These are phyloP conservation scores for Colletotrichum trifolii DNA, from an alignment of 2,329 filamentous ascomycete genomes.

Conservation along the genomic window DNA sequence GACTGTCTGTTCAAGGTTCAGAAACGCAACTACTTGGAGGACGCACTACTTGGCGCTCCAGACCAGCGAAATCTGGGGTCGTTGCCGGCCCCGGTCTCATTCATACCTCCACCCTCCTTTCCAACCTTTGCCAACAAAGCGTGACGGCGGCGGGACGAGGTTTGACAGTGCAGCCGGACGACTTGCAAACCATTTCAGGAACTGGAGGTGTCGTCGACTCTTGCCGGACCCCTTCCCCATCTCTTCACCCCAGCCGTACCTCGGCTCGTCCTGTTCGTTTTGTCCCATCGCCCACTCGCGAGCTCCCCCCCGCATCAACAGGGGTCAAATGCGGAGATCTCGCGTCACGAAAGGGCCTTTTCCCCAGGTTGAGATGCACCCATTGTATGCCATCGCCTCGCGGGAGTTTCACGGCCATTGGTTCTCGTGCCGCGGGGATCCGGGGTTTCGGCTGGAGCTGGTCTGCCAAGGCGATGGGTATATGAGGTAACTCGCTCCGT, in stretches of 20 bases:
- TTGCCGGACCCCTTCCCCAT: slow-evolving; percentile 1
- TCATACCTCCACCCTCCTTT: neutral
- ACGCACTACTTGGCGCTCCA: neutral
- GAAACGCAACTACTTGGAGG: neutral
- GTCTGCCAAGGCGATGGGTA: slow-evolving; percentile 5
- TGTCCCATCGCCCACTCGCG: slow-evolving; percentile 7
- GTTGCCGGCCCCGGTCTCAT: neutral
- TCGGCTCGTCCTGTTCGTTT: slow-evolving; percentile 13
- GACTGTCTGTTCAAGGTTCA: too few species aligned
- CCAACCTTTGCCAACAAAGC: neutral
- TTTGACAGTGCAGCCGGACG: slow-evolving; percentile 6
- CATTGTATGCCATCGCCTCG: slow-evolving; percentile 16
- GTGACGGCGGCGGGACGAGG: slow-evolving; percentile 1
- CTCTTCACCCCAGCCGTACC: slow-evolving; percentile 19
- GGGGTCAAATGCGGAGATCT: slow-evolving; percentile 29
- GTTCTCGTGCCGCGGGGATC: slow-evolving; percentile 10
- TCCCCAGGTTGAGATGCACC: slow-evolving; percentile 24
- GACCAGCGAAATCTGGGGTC: slow-evolving; percentile 16
- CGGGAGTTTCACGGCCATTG: slow-evolving; percentile 17
- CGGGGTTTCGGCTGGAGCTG: slow-evolving; percentile 18
- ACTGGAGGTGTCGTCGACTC: slow-evolving; percentile 2
- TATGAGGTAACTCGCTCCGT: slow-evolving; percentile 16
- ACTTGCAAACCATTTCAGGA: slow-evolving; percentile 29
- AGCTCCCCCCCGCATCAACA: slow-evolving; percentile 30
- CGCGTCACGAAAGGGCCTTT: slow-evolving; percentile 20